Evolutionary conservation across 1,284 basidiomycete species (phyloP), one percentile per base, ranked within the genome.

Genomic region (Cystobasidium sp.): DNA sequence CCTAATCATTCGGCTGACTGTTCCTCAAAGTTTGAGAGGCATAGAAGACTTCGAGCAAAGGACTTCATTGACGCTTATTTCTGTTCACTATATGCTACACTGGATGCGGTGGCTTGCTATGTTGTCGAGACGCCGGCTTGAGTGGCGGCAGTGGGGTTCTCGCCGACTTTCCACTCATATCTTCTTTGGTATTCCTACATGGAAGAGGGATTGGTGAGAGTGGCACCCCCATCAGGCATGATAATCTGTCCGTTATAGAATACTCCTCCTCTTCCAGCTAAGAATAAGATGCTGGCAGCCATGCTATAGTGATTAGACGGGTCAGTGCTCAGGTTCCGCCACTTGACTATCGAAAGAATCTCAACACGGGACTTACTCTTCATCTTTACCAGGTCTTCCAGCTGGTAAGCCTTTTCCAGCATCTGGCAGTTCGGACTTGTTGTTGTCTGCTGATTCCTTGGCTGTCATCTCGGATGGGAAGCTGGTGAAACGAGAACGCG

Each of bases 351-450:
- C n/a, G n/a, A n/a, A n/a, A n/a, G n/a, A n/a, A n/a, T n/a, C n/a
- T n/a, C n/a, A n/a, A n/a, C n/a, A n/a, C n/a, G 18, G 1, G 6
- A 22, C 56, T 43, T 20, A 59, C 56, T 64, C 62, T 47, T 64
- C 62, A 31, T 64, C 49, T 47, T 52, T 52, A 20, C 49, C 44
- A 41, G 51, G 51, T 22, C 41, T 31, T 37, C 53, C 52, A 68
- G 51, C 66, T 47, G 66, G 66, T 22, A 68, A 53, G 2, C 66
- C 66, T 55, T 68, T 68, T 37, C 66, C 66, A 0, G 66, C 66
- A 14, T 68, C 66, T 43, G 66, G 66, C 31, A 68, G 66, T n/a
- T 68, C 66, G 20, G 52, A 56, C 66, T 68, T 68, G 37, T 68
- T 68, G 18, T 68, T 68, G 47, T 58, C 53, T 12, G 37, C 53